Base-by-base conservation (phyloP, 2,329 filamentous ascomycete genomes). In the Neurospora sp. region DNA sequence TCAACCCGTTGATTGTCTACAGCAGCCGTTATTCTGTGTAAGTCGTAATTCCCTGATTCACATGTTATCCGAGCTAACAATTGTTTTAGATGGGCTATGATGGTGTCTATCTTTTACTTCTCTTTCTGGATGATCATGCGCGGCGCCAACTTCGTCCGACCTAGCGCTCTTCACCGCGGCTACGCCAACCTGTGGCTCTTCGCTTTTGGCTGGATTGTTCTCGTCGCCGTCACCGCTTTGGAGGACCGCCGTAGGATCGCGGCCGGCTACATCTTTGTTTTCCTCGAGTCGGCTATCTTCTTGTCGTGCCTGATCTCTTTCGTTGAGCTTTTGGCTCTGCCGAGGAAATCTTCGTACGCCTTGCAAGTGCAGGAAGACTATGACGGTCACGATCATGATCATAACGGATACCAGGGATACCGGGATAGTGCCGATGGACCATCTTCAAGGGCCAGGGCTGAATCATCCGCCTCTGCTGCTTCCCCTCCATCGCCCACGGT, bases 1-100 rank as follows among this genome's bases (percentile, higher is more conserved):
- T 95, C 77, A 98, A 98, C 77, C 93, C 95, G 1, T 87, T 93
- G 75, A 93, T 98, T 75, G 84, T 96, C n/a, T 96, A 97, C 81
- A 94, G 93, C 80, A 96, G 91, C 75, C 86, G 90, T 67, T 98
- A 96, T 78, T 85, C 92, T 5, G 91, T 97, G 76, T 86, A 77
- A 79, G 84, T 81, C 9, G 0, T 8, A 43, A 36, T 23, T 43
- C 10, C 17, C 5, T 58, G n/a, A 2, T 38, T 8, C 5, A 1
- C 4, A 39, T 46, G 11, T 10, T n/a, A 6, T 33, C 1, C 5
- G 0, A 36, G 66, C 74, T 77, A 68, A 76, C 73, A 28, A 9
- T 2, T 3, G 4, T 5, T 11, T 1, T 43, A 86, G 84, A 1
- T 97, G 93, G 93, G 88, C 89, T 38, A 96, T 96, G 90, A 91